phyloP scores from a whole-genome alignment of 345 rosid genomes.

The Eucalyptus regnans region DNA sequence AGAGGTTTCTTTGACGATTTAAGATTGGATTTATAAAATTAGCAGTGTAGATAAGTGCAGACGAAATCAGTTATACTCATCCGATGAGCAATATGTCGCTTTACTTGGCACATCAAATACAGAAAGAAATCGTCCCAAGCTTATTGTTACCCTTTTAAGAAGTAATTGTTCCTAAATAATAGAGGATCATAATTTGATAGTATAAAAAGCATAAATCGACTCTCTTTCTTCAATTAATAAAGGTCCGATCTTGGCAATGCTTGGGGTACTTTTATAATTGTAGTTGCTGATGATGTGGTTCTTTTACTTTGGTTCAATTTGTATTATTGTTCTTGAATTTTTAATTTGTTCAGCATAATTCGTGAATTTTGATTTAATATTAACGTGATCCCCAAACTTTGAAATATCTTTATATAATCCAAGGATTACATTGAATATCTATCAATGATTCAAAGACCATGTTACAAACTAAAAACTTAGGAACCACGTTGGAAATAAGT shows the following conservation, averaged over 20 bases:
- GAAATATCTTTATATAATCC: too few species aligned
- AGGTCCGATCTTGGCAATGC: background rate
- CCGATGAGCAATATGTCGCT: background rate
- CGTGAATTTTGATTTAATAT: too few species aligned
- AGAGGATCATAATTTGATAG: background rate
- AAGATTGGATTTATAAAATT: background rate
- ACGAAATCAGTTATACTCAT: background rate
- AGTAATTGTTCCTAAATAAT: background rate
- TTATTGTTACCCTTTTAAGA: background rate
- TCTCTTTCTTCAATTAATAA: background rate
- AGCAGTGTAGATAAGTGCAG: rapidly evolving
- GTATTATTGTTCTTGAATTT: too few species aligned
- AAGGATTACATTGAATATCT: too few species aligned
- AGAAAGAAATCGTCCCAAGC: background rate
- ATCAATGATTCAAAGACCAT: too few species aligned
- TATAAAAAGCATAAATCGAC: background rate
- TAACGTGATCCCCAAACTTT: too few species aligned
- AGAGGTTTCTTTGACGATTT: background rate
- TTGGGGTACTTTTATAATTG: background rate
- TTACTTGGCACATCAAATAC: background rate
- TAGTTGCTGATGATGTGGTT: background rate
- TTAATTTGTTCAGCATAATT: too few species aligned
- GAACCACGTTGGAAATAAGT: rapidly evolving
- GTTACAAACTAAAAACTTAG: background rate
- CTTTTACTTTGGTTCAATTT: background rate